Evolutionary conservation across 2,329 filamentous ascomycete genomes (phyloP).

Genomic region (Cyanodermella asteris): DNA sequence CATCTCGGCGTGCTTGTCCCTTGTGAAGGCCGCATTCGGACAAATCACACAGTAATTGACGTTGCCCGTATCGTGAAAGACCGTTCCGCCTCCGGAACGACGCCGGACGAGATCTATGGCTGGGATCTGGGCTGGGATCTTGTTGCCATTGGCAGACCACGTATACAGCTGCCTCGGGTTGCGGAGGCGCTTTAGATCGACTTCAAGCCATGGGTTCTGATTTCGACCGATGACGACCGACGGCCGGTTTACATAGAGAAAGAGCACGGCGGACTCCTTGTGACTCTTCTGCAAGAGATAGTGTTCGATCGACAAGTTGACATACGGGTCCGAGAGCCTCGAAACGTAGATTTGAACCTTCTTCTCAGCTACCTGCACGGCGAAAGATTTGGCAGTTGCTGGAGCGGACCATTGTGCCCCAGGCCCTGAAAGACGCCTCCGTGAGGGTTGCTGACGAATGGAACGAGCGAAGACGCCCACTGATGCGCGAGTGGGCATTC

Average conservation of each 20-base stretch:
- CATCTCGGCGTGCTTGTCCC: constrained; percentile 80
- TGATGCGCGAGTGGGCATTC: too few species aligned
- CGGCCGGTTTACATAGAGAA: constrained; percentile 73
- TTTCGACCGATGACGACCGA: constrained; percentile 86
- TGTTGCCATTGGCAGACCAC: neutral
- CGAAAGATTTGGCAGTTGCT: too few species aligned
- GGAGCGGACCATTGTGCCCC: too few species aligned
- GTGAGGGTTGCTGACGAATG: too few species aligned
- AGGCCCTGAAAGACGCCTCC: too few species aligned
- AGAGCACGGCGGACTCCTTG: constrained; percentile 51
- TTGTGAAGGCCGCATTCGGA: constrained; percentile 52
- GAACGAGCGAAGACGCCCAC: too few species aligned
- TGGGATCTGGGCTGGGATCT: neutral
- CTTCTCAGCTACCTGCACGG: constrained; percentile 3
- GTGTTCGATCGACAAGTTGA: constrained; percentile 90
- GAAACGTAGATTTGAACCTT: constrained; percentile 49
- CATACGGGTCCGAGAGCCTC: constrained; percentile 47
- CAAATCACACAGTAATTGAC: constrained; percentile 88
- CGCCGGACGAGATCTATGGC: constrained; percentile 42
- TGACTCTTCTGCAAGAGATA: constrained; percentile 58
- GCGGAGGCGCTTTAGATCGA: constrained; percentile 51
- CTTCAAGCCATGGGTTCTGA: constrained; percentile 93
- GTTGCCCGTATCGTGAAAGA: constrained; percentile 86
- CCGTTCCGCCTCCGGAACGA: constrained; percentile 71
- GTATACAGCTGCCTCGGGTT: neutral